Conservation (phyloP, 2,329 filamentous ascomycete species). For the Aspergillus novofumigatus region DNA sequence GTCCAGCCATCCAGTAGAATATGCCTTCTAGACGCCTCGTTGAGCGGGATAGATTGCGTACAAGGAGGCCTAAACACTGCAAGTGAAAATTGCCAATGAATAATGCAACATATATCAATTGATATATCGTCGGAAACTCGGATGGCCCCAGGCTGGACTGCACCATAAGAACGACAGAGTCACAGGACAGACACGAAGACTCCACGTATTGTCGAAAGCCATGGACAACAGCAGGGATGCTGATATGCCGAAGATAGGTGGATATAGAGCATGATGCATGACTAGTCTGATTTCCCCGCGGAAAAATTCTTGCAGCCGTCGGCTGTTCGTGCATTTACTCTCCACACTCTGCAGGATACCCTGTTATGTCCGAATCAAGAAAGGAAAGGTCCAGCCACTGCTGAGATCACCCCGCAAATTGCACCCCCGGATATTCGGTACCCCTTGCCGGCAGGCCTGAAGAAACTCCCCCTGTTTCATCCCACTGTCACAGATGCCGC, state of each 20-base stretch:
- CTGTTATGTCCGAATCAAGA: neutral
- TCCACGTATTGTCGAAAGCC: neutral
- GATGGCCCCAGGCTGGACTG: neutral
- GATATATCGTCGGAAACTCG: neutral
- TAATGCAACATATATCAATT: neutral
- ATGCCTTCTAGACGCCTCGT: neutral
- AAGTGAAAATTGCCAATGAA: neutral
- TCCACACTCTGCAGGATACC: neutral
- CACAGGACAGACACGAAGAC: neutral
- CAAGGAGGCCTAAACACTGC: neutral
- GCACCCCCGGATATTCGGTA: neutral
- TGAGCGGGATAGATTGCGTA: neutral
- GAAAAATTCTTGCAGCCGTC: neutral
- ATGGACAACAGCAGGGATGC: neutral
- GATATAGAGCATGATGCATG: neutral
- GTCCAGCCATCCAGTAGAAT: neutral
- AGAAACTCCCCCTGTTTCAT: neutral
- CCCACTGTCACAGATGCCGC: neutral
- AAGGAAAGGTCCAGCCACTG: neutral
- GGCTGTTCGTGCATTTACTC: neutral
- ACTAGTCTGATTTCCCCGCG: neutral
- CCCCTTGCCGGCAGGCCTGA: neutral
- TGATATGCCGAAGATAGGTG: neutral
- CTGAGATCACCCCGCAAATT: neutral
- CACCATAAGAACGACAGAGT: neutral